Evolutionary conservation across 495 filamentous ascomycete genomes (phyloP).

Genomic region (Saxophila tyrrhenica): DNA sequence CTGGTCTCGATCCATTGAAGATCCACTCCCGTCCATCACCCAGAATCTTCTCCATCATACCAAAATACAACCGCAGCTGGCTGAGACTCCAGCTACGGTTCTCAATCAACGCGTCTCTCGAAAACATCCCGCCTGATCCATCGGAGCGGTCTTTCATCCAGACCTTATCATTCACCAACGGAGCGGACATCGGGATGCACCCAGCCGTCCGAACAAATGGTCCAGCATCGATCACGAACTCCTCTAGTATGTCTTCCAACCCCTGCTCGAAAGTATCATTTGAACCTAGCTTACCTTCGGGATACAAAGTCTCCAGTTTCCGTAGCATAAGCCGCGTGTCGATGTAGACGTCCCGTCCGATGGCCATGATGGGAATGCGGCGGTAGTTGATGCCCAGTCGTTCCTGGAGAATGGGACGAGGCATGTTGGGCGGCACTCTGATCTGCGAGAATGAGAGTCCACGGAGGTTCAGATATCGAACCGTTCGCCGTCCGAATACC

Average conservation of each 20-base stretch:
- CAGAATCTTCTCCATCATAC: background rate
- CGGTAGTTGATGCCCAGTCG: conserved; percentile 6
- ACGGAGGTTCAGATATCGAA: background rate
- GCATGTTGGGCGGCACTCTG: conserved; percentile 38
- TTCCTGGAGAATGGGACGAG: conserved; percentile 41
- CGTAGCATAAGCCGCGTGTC: conserved; percentile 40
- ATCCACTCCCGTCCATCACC: conserved; percentile 46
- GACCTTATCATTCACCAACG: conserved; percentile 36
- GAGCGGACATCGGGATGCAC: conserved; percentile 37
- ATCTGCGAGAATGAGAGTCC: background rate
- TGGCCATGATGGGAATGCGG: background rate
- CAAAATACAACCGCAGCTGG: conserved; percentile 6
- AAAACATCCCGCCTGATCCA: conserved; percentile 13
- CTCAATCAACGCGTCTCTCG: background rate
- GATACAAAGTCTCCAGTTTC: conserved; percentile 29
- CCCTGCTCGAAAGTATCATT: background rate
- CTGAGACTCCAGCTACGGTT: conserved; percentile 12
- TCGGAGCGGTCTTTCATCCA: conserved; percentile 44
- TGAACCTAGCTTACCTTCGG: background rate
- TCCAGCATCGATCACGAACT: background rate
- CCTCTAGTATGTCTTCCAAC: background rate
- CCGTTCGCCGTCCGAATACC: background rate
- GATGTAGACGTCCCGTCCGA: background rate
- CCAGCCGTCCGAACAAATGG: conserved; percentile 8
- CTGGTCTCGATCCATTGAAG: conserved; percentile 33